Base-by-base conservation (phyloP, 345 rosid genomes). In the Lepidium aucheri region DNA sequence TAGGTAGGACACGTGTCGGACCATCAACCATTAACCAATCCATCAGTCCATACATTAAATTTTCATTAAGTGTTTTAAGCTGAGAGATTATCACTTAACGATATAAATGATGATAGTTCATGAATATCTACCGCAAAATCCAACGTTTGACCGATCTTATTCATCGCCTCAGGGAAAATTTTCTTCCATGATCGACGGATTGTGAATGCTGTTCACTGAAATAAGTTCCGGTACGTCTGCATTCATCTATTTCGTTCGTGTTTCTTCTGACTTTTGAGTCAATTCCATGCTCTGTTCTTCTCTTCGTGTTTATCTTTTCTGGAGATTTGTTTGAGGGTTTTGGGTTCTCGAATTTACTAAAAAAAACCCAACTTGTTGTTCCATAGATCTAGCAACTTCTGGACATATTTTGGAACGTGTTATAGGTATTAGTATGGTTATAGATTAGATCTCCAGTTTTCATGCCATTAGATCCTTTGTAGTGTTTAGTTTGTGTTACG, bases 141-240 rank as follows among this genome's bases (percentile, higher is more conserved):
- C 40, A 40, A 51, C 28, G 18, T 26, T 5, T 43, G 6, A 53
- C 35, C 64, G 13, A 45, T 70, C 17, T 14, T 45, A 44, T 14
- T 38, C 4, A 26, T 8, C 68, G 8, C 5, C 47, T 12, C 44
- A 33, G 40, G n/a, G 53, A 28, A n/a, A n/a, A n/a, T 3, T 43
- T 5, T 54, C 73, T 60, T 43, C 43, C 8, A 53, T 61, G 64
- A 53, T 32, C 69, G 68, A 69, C 68, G 7, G 9, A 11, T 45
- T 51, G 40, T 73, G 76, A 66, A 65, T 58, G 76, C 76, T 56
- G 72, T 59, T 65, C 76, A 59, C 67, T 53, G 42, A 51, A 55
- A 34, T 16, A 11, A 50, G 40, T 15, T 65, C 61, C 49, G 67
- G 76, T 72, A 59, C 67, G 67, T 65, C 32, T 1, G 39, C 67